Percentiles rank a stretch among this genome's conserved stretches.
Evolutionary conservation across 2,329 filamentous ascomycete species (phyloP).

Genomic region (Beauveria sp.): DNA sequence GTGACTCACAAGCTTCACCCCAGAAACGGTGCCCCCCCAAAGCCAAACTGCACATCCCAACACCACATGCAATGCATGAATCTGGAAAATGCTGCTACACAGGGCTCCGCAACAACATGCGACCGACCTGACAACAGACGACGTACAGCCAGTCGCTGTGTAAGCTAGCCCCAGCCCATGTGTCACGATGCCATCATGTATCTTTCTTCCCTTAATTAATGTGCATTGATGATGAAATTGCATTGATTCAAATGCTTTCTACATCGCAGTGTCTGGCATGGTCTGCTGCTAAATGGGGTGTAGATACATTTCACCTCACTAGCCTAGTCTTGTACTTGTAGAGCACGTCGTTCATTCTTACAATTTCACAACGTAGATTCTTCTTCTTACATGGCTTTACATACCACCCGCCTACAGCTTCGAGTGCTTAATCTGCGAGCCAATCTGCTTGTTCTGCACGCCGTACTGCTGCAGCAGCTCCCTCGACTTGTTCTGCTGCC

Average conservation of each 20-base stretch:
- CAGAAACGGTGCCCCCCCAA: neutral
- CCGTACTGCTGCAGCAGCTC: conserved; percentile 57
- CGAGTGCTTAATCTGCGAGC: conserved; percentile 41
- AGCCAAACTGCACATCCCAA: neutral
- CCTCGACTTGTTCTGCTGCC: conserved; percentile 57
- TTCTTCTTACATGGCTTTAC: neutral
- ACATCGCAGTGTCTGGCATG: too few relatives aligned
- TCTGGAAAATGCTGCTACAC: neutral
- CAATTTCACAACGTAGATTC: neutral
- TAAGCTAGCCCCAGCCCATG: too few relatives aligned
- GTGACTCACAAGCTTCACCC: conserved; percentile 9
- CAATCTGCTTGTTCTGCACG: conserved; percentile 39
- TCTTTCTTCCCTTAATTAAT: too few relatives aligned
- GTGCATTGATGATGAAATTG: too few relatives aligned
- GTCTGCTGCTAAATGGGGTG: too few relatives aligned
- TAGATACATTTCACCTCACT: neutral
- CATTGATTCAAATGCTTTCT: too few relatives aligned
- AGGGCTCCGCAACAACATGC: neutral
- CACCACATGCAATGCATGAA: neutral
- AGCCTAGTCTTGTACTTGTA: neutral
- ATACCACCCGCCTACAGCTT: conserved; percentile 31
- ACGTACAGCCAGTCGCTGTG: neutral
- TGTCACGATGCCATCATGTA: too few relatives aligned
- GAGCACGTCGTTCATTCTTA: neutral
- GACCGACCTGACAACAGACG: conserved; percentile 1